These are phyloP conservation scores for Chenopodium suecicum DNA, from an alignment of 148 eudicot species.

Conservation along the genomic window DNA sequence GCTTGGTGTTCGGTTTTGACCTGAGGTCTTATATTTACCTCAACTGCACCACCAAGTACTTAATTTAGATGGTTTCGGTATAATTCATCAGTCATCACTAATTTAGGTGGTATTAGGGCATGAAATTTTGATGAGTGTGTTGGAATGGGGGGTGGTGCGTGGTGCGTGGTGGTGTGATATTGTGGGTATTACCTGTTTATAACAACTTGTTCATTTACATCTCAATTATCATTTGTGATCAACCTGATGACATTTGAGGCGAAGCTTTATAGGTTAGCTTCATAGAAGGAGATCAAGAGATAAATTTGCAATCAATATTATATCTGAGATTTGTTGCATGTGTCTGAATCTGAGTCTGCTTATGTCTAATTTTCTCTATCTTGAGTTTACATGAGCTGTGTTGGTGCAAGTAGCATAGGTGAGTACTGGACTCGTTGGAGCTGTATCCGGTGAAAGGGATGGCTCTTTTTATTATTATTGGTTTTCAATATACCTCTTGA, in stretches of 20 bases:
- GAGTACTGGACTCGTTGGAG: background rate
- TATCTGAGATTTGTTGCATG: background rate
- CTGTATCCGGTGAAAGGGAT: background rate
- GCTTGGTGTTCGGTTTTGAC: no score
- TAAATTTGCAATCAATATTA: background rate
- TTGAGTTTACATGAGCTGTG: background rate
- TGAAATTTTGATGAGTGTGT: no score
- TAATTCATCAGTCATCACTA: no score
- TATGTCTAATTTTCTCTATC: background rate
- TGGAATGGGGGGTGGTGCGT: no score
- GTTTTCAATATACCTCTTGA: no score
- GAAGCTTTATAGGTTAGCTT: background rate
- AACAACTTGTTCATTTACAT: background rate
- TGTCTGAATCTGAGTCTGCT: background rate
- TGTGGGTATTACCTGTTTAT: background rate
- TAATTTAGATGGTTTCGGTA: no score
- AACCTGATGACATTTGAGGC: background rate
- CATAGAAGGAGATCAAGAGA: background rate
- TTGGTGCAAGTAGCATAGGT: background rate
- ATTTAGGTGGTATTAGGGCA: no score
- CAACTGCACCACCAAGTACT: no score
- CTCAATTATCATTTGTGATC: background rate
- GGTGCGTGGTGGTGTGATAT: background rate
- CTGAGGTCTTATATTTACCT: no score
- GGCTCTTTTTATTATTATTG: no score